phyloP scores from a whole-genome alignment of 1,284 basidiomycete genomes.

The Rhizopogon parksii region DNA sequence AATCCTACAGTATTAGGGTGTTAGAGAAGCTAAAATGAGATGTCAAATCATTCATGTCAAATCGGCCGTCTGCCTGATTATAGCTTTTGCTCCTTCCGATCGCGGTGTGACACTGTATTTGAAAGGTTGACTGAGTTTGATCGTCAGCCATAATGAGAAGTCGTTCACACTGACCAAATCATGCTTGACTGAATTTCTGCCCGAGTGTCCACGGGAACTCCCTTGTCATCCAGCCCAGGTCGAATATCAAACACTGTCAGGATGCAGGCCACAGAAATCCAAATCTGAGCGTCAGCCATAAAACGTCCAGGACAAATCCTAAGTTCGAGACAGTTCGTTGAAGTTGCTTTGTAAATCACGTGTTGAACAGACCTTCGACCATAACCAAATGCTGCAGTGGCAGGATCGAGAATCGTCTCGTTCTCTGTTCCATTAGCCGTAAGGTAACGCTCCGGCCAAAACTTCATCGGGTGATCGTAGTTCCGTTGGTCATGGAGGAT shows the following conservation, averaged over 20 bases:
- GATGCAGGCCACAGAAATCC: conserved; percentile 47
- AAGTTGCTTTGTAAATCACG: not conserved
- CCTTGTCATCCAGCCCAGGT: conserved; percentile 31
- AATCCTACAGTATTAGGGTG: not conserved
- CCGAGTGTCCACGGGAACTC: conserved; percentile 24
- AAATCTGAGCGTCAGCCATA: conserved; percentile 42
- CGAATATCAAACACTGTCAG: conserved; percentile 37
- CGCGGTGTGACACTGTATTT: conserved; percentile 28
- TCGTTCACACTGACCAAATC: conserved; percentile 32
- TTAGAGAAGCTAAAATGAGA: not conserved
- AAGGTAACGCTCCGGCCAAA: conserved; percentile 42
- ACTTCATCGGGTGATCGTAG: conserved; percentile 35
- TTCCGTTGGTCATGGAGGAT: conserved; percentile 41
- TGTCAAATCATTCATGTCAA: conserved; percentile 11
- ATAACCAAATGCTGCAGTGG: conserved; percentile 40
- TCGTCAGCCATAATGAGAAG: conserved; percentile 6
- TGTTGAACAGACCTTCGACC: conserved; percentile 31
- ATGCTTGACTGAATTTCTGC: conserved; percentile 38
- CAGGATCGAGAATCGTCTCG: conserved; percentile 32
- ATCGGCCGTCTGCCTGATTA: conserved; percentile 25
- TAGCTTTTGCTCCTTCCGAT: conserved; percentile 16
- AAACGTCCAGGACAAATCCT: conserved; percentile 45
- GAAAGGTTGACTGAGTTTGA: conserved; percentile 24
- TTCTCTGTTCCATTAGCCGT: conserved; percentile 26
- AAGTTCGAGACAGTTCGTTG: not conserved